Conservation (phyloP, 352 stramenopile genomes). For the Phytophthora multivora region DNA sequence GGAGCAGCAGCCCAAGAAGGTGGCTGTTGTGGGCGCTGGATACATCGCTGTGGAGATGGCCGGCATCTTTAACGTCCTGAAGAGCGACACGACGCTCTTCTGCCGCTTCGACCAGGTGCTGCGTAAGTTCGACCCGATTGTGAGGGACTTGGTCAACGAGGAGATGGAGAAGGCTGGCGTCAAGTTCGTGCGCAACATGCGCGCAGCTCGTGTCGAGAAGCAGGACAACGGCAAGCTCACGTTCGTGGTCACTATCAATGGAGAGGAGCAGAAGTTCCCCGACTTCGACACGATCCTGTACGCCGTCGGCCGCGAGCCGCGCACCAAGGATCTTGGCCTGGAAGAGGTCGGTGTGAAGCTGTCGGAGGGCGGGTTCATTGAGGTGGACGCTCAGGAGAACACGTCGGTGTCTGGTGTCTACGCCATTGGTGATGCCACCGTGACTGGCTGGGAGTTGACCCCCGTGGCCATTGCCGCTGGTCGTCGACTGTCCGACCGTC, state of each 20-base stretch:
- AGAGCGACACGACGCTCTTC: constrained; percentile 91
- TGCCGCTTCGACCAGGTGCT: constrained; percentile 89
- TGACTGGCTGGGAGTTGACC: constrained; percentile 86
- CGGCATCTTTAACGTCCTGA: constrained; percentile 93
- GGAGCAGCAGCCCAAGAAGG: constrained; percentile 88
- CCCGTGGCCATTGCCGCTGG: constrained; percentile 90
- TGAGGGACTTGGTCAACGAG: constrained; percentile 78
- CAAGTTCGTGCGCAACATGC: constrained; percentile 58
- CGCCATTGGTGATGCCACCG: constrained; percentile 93
- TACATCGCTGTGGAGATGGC: constrained; percentile 98
- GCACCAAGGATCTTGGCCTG: constrained; percentile 87
- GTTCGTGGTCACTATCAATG: constrained; percentile 61
- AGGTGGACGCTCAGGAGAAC: constrained; percentile 92
- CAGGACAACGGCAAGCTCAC: constrained; percentile 84
- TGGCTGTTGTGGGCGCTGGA: constrained; percentile 94
- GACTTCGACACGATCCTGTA: constrained; percentile 68
- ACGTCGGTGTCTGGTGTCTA: constrained; percentile 89
- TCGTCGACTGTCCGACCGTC: constrained; percentile 87
- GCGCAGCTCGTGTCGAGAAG: constrained; percentile 82
- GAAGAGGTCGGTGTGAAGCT: constrained; percentile 79
- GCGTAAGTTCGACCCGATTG: constrained; percentile 90
- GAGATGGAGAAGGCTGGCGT: constrained; percentile 78
- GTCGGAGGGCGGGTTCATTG: constrained; percentile 81
- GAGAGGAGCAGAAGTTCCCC: constrained; percentile 49
- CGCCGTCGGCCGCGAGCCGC: constrained; percentile 87